Evolutionary conservation across 192 early-diverging fungal genomes (phyloP).

Genomic region (Mortierella claussenii): DNA sequence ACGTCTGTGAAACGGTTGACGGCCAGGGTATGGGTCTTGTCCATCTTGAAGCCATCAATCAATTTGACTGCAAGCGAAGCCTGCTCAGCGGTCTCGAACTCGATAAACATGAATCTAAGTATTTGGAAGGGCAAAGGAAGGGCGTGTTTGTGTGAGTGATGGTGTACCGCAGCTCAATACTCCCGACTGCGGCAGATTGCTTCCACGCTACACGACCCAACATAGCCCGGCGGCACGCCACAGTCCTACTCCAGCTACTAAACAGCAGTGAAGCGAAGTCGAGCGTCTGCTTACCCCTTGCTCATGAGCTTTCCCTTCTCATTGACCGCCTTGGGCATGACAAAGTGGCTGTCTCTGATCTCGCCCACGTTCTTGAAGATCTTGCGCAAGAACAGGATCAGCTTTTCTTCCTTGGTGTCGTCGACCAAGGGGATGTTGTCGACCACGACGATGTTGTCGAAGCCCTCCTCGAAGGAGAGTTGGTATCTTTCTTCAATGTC

Average conservation of each 20-base stretch:
- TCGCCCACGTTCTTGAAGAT: conserved; percentile 84
- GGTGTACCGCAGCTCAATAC: too few relatives aligned
- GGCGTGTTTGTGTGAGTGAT: too few relatives aligned
- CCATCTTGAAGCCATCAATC: conserved; percentile 82
- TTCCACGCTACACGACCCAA: too few relatives aligned
- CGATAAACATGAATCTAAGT: conserved; percentile 87
- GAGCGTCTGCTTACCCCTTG: conserved; percentile 78
- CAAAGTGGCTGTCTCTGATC: conserved; percentile 84
- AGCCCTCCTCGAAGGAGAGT: conserved; percentile 79
- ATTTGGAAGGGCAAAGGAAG: too few relatives aligned
- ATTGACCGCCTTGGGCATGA: conserved; percentile 86
- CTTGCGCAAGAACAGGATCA: conserved; percentile 77
- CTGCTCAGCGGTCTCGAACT: conserved; percentile 88
- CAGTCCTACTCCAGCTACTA: too few relatives aligned
- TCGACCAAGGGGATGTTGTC: conserved; percentile 94
- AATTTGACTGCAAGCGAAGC: conserved; percentile 82
- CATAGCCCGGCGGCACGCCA: too few relatives aligned
- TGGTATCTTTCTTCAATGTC: conserved; percentile 87
- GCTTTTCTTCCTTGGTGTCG: conserved; percentile 84
- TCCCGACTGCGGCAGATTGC: too few relatives aligned
- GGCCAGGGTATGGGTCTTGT: conserved; percentile 81
- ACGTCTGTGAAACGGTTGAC: conserved; percentile 95
- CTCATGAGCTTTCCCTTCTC: conserved; percentile 72
- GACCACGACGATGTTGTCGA: conserved; percentile 88
- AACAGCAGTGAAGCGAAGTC: too few relatives aligned